A percentile compares a stretch with the other conserved stretches of the same genome.
Conservation (phyloP, 371 early-diverging fungal genomes). For the Circinella umbellata region DNA sequence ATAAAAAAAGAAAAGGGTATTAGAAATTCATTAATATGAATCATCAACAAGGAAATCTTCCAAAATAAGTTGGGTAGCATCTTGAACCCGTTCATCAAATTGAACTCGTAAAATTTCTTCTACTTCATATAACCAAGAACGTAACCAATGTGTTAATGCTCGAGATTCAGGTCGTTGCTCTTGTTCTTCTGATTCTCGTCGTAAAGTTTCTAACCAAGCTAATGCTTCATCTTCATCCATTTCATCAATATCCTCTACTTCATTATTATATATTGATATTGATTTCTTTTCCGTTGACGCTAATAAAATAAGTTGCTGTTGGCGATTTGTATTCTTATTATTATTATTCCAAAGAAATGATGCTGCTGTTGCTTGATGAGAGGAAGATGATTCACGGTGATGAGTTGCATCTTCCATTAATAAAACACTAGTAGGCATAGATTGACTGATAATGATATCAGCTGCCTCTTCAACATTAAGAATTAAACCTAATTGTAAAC, state of each 20-base stretch:
- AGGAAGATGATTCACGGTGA: background rate
- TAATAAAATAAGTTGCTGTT: background rate
- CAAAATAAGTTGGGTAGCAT: slow-evolving; percentile 30
- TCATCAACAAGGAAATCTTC: slow-evolving; percentile 33
- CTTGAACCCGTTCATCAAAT: slow-evolving; percentile 34
- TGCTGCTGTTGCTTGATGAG: background rate
- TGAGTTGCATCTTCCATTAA: background rate
- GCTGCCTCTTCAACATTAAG: slow-evolving; percentile 31
- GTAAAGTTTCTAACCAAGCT: slow-evolving; percentile 11
- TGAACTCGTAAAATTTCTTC: slow-evolving; percentile 21
- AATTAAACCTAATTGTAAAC: slow-evolving; percentile 31
- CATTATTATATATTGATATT: too few relatives aligned
- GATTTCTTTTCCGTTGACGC: background rate
- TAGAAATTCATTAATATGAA: slow-evolving; percentile 8
- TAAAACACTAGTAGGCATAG: slow-evolving; percentile 12
- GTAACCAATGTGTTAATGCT: slow-evolving; percentile 24
- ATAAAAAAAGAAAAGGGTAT: background rate
- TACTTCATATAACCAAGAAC: slow-evolving; percentile 25
- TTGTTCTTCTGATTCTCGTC: slow-evolving; percentile 2
- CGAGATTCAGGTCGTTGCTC: slow-evolving; percentile 16
- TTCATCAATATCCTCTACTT: background rate
- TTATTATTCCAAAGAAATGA: background rate
- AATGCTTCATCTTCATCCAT: slow-evolving; percentile 4
- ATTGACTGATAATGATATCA: slow-evolving; percentile 26
- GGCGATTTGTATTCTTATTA: background rate